phyloP scores from a whole-genome alignment of 192 early-diverging fungal species.

The Umbelopsis sp. region DNA sequence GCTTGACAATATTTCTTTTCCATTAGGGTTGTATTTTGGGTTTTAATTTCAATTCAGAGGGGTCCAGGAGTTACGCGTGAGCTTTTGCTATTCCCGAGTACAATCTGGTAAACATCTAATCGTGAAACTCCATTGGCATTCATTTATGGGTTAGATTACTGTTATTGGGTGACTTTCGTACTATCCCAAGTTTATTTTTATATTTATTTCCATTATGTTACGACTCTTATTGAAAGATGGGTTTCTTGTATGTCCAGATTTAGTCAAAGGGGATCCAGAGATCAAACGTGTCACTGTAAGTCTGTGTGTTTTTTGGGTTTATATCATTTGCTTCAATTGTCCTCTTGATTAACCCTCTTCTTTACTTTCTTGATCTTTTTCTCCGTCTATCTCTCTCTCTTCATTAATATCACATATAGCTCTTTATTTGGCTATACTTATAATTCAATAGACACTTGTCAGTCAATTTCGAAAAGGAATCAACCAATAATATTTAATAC shows the following conservation, averaged over 20 bases:
- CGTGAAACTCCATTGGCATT: constrained; percentile 11
- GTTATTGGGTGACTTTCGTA: constrained; percentile 6
- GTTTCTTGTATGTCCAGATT: constrained; percentile 21
- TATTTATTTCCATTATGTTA: constrained; percentile 19
- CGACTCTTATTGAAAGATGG: constrained; percentile 8
- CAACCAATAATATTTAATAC: constrained; percentile 2
- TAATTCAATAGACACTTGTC: too few species aligned
- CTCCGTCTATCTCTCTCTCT: not conserved
- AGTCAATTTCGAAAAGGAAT: not conserved
- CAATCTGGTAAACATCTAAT: not conserved
- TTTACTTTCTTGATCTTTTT: not conserved
- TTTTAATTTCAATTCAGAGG: constrained; percentile 20
- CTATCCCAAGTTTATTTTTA: constrained; percentile 11
- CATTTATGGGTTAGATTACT: constrained; percentile 21
- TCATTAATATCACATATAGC: not conserved
- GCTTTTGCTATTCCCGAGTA: not conserved
- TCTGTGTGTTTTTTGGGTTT: constrained; percentile 21
- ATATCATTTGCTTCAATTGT: not conserved
- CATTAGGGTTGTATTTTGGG: not conserved
- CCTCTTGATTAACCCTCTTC: not conserved
- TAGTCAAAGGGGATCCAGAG: constrained; percentile 7
- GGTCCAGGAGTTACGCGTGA: constrained; percentile 7
- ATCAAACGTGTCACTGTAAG: constrained; percentile 1
- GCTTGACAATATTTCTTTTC: constrained; percentile 18
- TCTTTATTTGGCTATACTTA: too few species aligned